Percentiles rank a stretch among this genome's conserved stretches.
Evolutionary conservation across 2,329 filamentous ascomycete genomes (phyloP).

Genomic region (Colletotrichum lentis): DNA sequence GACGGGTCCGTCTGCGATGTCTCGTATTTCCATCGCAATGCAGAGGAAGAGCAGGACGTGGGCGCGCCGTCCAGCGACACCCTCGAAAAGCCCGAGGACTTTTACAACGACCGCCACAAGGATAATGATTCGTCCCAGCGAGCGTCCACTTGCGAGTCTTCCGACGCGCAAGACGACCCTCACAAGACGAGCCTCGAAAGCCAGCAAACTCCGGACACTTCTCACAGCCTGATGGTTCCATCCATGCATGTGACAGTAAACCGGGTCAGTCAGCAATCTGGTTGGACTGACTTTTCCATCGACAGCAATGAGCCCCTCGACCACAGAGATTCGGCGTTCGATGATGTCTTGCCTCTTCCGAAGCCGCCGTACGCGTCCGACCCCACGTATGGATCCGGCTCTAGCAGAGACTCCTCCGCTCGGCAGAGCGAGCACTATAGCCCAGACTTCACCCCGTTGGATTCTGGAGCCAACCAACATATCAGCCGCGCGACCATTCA

Average conservation of each 20-base stretch:
- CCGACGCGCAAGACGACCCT: slow-evolving; percentile 39
- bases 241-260: slow-evolving; percentile 54
- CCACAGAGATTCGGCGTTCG: slow-evolving; percentile 36
- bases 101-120: slow-evolving; percentile 31
- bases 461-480: slow-evolving; percentile 28
- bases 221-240: slow-evolving; percentile 59
- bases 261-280: slow-evolving; percentile 62
- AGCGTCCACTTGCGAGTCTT: slow-evolving; percentile 52
- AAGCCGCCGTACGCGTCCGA: slow-evolving; percentile 38
- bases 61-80: slow-evolving; percentile 50
- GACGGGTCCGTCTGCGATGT: slow-evolving; percentile 41
- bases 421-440: slow-evolving; percentile 42
- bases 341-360: slow-evolving; percentile 30
- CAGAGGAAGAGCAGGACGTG: slow-evolving; percentile 47
- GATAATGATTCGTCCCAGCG: slow-evolving; percentile 46
- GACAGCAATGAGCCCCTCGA: slow-evolving; percentile 59
- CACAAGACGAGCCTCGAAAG: slow-evolving; percentile 34
- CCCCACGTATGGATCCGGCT: slow-evolving; percentile 15
- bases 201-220: slow-evolving; percentile 47
- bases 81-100: slow-evolving; percentile 43
- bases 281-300: slow-evolving; percentile 69
- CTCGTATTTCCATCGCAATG: slow-evolving; percentile 46
- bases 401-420: slow-evolving; percentile 36
- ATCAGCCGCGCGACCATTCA: slow-evolving; percentile 44
- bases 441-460: slow-evolving; percentile 47